Evolutionary conservation across 345 rosid species (phyloP), one percentile per base, ranked within the genome.

Genomic region (Carallia brachiata): DNA sequence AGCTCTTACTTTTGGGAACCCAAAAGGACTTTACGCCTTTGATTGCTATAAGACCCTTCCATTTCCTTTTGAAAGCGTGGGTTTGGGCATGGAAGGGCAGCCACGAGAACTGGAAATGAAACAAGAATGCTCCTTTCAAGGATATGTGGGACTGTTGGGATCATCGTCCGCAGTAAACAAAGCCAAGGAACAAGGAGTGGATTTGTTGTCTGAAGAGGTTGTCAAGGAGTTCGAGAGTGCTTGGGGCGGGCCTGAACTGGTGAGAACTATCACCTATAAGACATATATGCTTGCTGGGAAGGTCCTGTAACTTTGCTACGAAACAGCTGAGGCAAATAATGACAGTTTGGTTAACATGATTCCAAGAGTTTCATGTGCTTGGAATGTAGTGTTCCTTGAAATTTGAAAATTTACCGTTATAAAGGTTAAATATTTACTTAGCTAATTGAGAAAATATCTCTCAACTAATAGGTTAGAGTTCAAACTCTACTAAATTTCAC

Each of bases 211-310:
- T 2, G 88, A 82, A 7, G 65, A 27, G 34, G 77, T 71, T 16
- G 82, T 86, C 2, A 80, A 66, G 62, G 90, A 83, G 56, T 67
- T 91, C 12, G 82, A 79, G 79, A 67, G 6, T 61, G 92, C 89
- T 40, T 86, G 89, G 90, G 94, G 90, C 19, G 88, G 90, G 5
- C 9, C 77, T 12, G 28, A 61, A n/a, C 62, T 77, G 78, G 85
- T 84, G 5, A 75, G 87, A 67, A 64, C 81, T 31, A 62, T 86
- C 0, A 73, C 31, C 4, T 81, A 68, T 66, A 88, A 89, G 82
- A 80, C 84, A 36, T 88, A 82, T 63, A 81, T 89, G 93, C 87
- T 85, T 17, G 89, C 82, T 0, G 93, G 97, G 23, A 82, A 76
- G 48, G 83, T 80, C 9, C 37, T 77, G 53, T 44, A 12, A 44